Conservation (phyloP, 2,329 filamentous ascomycete genomes). For the Didymella glomerata region DNA sequence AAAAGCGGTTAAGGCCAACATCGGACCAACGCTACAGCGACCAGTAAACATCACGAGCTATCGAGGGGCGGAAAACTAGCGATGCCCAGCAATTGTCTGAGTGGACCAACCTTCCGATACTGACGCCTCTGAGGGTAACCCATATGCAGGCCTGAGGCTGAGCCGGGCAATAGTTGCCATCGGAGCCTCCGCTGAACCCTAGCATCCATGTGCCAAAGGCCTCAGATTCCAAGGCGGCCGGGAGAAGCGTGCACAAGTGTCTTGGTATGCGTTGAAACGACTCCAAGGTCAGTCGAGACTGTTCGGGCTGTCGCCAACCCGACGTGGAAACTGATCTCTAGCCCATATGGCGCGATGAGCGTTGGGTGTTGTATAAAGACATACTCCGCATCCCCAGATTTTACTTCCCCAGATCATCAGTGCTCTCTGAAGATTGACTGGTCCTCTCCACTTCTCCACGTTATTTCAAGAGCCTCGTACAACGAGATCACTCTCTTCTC, state of each 20-base stretch:
- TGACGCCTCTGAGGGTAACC: constrained; percentile 24
- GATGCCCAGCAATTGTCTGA: constrained; percentile 27
- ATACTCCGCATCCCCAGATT: constrained; percentile 30
- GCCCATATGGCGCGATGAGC: constrained; percentile 6
- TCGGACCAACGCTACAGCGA: constrained; percentile 13
- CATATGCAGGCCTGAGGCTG: constrained; percentile 16
- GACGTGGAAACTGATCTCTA: constrained; percentile 14
- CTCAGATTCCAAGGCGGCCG: constrained; percentile 35
- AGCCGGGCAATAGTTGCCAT: constrained; percentile 23
- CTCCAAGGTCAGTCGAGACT: constrained; percentile 22
- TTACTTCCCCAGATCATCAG: constrained; percentile 38
- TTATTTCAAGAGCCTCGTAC: constrained; percentile 7
- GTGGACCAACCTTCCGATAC: constrained; percentile 19
- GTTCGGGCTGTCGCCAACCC: constrained; percentile 24
- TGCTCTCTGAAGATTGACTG: constrained; percentile 29
- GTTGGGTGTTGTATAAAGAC: constrained; percentile 30
- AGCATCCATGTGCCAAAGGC: constrained; percentile 20
- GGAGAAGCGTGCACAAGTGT: constrained; percentile 31
- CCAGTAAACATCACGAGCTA: constrained; percentile 8
- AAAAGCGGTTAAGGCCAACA: constrained; percentile 15
- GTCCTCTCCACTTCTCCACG: constrained; percentile 22
- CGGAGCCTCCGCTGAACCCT: constrained; percentile 24
- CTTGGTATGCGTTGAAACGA: constrained; percentile 35
- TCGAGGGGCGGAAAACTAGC: constrained; percentile 16
- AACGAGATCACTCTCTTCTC: constrained; percentile 1